Evolutionary conservation across 2,329 filamentous ascomycete species (phyloP), one percentile per base, ranked within the genome.

Genomic region (Dactylellina haptotyla): DNA sequence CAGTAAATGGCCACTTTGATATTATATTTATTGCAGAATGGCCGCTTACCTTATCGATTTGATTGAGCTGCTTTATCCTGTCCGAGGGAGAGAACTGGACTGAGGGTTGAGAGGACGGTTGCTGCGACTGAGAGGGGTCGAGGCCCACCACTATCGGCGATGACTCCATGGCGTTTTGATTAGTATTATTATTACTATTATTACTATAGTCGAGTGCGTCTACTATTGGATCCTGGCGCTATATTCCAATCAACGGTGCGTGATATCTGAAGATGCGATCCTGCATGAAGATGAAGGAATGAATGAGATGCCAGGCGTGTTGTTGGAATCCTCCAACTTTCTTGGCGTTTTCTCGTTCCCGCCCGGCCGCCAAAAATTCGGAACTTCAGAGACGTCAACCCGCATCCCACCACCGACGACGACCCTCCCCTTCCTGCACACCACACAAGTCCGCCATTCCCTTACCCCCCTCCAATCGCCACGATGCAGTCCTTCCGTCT

Each of bases 361-460:
- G 41, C 18, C 41, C n/a, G n/a, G 54, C 65, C 59, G 59, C 67
- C 61, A 65, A 72, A 72, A 72, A 59, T 72, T 72, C 67, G 67
- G 67, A 72, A 67, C 53, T 54, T 56, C 48, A 58, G 16, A 72
- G 45, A 72, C 66, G 66, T 58, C 66, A 71, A 71, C 58, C 66
- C 58, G 51, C 56, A 58, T 71, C 67, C 67, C 61, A 58, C 67
- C 59, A 61, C 67, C 54, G 59, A 57, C 45, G 51, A 59, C 14
- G 18, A 43, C 56, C 20, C 56, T 41, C 34, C 56, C 26, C n/a
- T 28, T 59, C 56, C 56, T 46, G 39, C 56, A 41, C 46, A 39
- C 39, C 16, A 23, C 18, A 56, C 14, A 56, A 45, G n/a, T 34
- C 50, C 41, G 26, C 37, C 51, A 26, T 41, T 34, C 37, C 37